phyloP scores from a whole-genome alignment of 2,329 filamentous ascomycete genomes.

The Colletotrichum tropicale region DNA sequence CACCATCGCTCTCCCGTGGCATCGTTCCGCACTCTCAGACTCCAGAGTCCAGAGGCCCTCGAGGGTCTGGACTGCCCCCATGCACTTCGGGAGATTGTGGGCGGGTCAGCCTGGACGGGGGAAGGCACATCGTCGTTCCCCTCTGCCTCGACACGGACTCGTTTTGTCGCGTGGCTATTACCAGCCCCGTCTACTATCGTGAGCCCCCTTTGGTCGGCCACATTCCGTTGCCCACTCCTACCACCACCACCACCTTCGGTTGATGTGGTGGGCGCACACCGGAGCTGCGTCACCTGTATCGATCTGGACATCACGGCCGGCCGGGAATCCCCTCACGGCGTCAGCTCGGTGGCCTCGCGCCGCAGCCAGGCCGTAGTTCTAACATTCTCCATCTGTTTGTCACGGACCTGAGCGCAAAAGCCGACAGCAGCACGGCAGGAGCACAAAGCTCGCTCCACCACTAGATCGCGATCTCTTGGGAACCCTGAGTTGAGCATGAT shows the following conservation, averaged over 20 bases:
- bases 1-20: neutral
- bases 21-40: neutral
- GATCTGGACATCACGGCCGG: conserved; percentile 3
- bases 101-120: conserved; percentile 10
- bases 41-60: neutral
- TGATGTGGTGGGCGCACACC: neutral
- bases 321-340: conserved; percentile 7
- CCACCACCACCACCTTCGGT: neutral
- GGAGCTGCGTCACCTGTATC: conserved; percentile 9
- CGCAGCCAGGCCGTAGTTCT: neutral
- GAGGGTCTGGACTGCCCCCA: neutral
- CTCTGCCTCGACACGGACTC: neutral
- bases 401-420: neutral
- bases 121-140: neutral
- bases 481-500: conserved; percentile 7
- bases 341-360: neutral
- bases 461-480: neutral
- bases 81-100: conserved; percentile 10
- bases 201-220: neutral
- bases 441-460: neutral
- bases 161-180: neutral
- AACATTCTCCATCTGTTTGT: neutral
- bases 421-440: neutral
- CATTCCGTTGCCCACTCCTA: neutral
- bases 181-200: neutral